These are phyloP conservation scores for Meredithiella fracta DNA, from an alignment of 2,329 filamentous ascomycete species.

Conservation along the genomic window DNA sequence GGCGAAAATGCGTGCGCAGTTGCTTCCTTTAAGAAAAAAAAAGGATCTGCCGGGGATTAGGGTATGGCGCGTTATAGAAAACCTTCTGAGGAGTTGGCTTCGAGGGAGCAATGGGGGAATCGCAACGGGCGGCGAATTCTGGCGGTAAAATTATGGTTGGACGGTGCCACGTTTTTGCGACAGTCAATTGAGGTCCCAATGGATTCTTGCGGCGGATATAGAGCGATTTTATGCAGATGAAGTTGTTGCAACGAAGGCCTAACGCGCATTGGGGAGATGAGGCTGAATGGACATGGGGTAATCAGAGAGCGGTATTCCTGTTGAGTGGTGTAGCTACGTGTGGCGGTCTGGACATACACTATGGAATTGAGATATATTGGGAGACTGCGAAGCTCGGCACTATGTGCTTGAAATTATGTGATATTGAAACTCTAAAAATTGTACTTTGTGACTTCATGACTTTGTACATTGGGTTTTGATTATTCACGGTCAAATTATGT, in stretches of 20 bases:
- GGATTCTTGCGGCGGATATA: background rate
- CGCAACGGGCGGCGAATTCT: background rate
- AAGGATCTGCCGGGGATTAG: background rate
- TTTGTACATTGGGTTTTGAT: too few relatives aligned
- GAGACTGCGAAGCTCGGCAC: too few relatives aligned
- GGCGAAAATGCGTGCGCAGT: background rate
- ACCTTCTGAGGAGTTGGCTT: background rate
- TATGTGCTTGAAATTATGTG: background rate
- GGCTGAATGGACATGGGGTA: background rate
- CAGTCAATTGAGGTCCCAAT: background rate
- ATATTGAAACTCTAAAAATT: too few relatives aligned
- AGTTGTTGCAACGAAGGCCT: background rate
- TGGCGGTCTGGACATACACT: too few relatives aligned
- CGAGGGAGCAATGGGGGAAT: background rate
- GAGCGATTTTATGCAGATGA: background rate
- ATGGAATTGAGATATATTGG: too few relatives aligned
- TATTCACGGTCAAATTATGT: background rate
- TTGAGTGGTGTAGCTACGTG: too few relatives aligned
- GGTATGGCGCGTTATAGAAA: background rate
- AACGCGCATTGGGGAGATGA: slow-evolving; percentile 2
- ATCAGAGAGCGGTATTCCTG: background rate
- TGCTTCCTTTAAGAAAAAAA: background rate
- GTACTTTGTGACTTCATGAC: too few relatives aligned
- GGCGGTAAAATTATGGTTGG: background rate
- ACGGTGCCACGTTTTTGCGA: background rate